These are phyloP conservation scores for Leccinum disarticulatum DNA, from an alignment of 768 basidiomycete species.

Conservation along the genomic window DNA sequence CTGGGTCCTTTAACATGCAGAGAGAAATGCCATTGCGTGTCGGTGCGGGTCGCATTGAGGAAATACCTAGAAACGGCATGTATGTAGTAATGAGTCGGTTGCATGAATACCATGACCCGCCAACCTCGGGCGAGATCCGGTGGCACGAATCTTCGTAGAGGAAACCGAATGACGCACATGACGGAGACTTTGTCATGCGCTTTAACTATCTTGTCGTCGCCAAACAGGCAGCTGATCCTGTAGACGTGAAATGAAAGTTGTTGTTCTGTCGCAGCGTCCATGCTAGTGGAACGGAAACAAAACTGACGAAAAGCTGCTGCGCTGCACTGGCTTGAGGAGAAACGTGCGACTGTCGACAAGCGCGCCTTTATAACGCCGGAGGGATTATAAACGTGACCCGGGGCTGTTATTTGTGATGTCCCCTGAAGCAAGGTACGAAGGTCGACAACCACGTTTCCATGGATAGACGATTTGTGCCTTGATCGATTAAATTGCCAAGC, in stretches of 20 bases:
- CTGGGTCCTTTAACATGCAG: constrained; percentile 20
- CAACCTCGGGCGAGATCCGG: background rate
- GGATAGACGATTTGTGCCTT: background rate
- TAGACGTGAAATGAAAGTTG: constrained; percentile 27
- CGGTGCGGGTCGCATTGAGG: constrained; percentile 18
- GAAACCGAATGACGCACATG: constrained; percentile 14
- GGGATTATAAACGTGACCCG: background rate
- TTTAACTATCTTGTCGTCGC: constrained; percentile 26
- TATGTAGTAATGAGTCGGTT: background rate
- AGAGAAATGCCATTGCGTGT: constrained; percentile 20
- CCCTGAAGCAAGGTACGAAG: background rate
- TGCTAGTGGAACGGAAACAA: background rate
- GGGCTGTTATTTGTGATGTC: background rate
- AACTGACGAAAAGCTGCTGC: background rate
- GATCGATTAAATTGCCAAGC: background rate
- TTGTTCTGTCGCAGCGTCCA: constrained; percentile 3
- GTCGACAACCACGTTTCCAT: background rate
- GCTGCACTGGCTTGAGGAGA: background rate
- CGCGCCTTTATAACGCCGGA: background rate
- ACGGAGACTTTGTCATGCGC: constrained; percentile 24
- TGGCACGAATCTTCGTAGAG: background rate
- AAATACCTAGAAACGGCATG: constrained; percentile 21
- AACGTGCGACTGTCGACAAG: background rate
- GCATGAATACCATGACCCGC: background rate
- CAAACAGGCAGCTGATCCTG: constrained; percentile 24